Evolutionary conservation across 169 alveolate genomes (phyloP).

Genomic region (Ophryocystis elektroscirrha): DNA sequence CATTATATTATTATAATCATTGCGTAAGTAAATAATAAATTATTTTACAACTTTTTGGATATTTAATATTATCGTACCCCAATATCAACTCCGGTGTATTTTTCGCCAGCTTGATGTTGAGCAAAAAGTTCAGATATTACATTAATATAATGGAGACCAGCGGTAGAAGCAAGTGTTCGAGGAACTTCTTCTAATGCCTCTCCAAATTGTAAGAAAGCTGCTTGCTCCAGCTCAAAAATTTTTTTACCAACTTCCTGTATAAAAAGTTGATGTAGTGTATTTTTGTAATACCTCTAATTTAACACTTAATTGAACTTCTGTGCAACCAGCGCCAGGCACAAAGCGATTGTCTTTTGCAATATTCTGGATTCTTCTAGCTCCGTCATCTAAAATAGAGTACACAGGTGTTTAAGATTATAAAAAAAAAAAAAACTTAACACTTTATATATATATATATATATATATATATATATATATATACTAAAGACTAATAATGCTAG

Average conservation of each 20-base stretch:
- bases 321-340: conserved; percentile 90
- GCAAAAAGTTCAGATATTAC: conserved; percentile 43
- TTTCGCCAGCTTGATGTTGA: conserved; percentile 39
- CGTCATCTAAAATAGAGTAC: too few relatives aligned
- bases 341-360: conserved; percentile 54
- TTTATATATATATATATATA: too few relatives aligned
- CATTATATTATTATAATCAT: too few relatives aligned
- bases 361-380: conserved; percentile 36
- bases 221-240: conserved; percentile 82
- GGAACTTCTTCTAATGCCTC: conserved; percentile 84
- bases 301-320: conserved; percentile 66
- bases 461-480: too few relatives aligned
- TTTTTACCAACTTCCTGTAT: too few relatives aligned
- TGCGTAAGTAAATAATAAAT: too few relatives aligned
- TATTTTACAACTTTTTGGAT: not conserved
- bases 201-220: conserved; percentile 87
- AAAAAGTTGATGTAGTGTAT: too few relatives aligned
- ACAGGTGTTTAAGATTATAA: too few relatives aligned
- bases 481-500: too few relatives aligned
- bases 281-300: too few relatives aligned
- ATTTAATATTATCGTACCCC: not conserved
- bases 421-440: too few relatives aligned
- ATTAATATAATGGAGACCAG: too few relatives aligned
- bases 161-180: conserved; percentile 80
- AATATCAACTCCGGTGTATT: conserved; percentile 34